phyloP scores from a whole-genome alignment of 176 grass and related monocot species.

The Lolium multiflorum region DNA sequence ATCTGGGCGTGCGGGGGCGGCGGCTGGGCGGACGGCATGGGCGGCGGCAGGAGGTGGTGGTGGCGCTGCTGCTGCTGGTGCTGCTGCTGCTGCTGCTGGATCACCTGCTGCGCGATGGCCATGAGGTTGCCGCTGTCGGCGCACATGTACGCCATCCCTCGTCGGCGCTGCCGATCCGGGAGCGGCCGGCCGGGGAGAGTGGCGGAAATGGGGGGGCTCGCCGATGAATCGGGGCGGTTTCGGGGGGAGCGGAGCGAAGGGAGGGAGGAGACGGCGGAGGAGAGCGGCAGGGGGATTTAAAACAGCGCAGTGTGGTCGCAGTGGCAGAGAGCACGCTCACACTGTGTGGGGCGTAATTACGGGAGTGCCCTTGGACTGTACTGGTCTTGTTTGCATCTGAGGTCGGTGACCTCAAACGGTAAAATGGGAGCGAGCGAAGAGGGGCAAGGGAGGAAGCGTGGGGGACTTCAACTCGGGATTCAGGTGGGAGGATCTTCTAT shows the following conservation, averaged over 20 bases:
- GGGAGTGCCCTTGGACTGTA: slow-evolving; percentile 19
- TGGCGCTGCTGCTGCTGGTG: slow-evolving; percentile 59
- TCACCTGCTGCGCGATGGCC: slow-evolving; percentile 99
- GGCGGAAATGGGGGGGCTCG: slow-evolving; percentile 9
- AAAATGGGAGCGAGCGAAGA: slow-evolving; percentile 39
- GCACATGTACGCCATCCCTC: slow-evolving; percentile 95
- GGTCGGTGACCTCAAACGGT: slow-evolving; percentile 57
- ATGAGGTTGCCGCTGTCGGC: slow-evolving; percentile 99
- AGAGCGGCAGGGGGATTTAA: slow-evolving; percentile 83
- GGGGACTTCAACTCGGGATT: neutral
- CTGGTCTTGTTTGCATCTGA: neutral
- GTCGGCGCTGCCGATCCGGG: slow-evolving; percentile 6
- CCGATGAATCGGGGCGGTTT: slow-evolving; percentile 22
- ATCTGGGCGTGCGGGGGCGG: slow-evolving; percentile 53
- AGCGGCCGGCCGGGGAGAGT: slow-evolving; percentile 9
- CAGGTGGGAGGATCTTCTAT: slow-evolving; percentile 2
- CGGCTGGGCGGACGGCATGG: slow-evolving; percentile 32
- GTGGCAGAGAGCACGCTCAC: slow-evolving; percentile 27
- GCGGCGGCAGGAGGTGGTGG: slow-evolving; percentile 45
- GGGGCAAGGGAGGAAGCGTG: neutral
- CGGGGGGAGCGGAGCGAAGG: neutral
- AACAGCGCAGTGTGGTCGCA: slow-evolving; percentile 47
- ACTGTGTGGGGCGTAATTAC: slow-evolving; percentile 12
- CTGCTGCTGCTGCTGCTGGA: slow-evolving; percentile 90
- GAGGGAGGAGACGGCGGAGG: slow-evolving; percentile 36